Conservation (phyloP, 257 asterid species). For the Fraxinus cuspidata region DNA sequence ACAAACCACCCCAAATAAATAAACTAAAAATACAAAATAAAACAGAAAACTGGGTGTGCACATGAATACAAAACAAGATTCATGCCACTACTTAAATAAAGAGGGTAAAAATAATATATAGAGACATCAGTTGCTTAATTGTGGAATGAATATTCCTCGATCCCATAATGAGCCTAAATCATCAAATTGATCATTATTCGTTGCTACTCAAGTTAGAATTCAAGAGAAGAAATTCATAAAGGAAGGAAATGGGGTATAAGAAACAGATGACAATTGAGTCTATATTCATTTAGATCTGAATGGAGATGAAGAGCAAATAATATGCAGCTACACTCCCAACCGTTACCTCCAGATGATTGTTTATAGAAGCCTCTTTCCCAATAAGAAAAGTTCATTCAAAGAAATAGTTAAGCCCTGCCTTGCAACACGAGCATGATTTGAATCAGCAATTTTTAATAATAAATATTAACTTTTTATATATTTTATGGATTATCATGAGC, state of each 20-base stretch:
- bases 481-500: background rate
- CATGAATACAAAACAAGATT: no score
- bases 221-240: background rate
- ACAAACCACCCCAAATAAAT: background rate
- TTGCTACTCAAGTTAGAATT: background rate
- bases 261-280: background rate
- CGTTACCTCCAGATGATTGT: background rate
- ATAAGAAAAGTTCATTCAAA: no score
- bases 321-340: background rate
- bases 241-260: background rate
- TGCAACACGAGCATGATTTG: background rate
- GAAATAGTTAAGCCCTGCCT: background rate
- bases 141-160: background rate
- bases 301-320: background rate
- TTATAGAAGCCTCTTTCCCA: no score
- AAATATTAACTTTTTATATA: background rate
- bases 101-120: no score
- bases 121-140: background rate
- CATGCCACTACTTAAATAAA: no score
- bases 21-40: background rate
- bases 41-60: no score
- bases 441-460: no score
- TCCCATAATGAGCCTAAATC: background rate
- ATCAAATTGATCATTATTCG: background rate
- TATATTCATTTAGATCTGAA: background rate